Percentiles rank a stretch among this genome's conserved stretches.
phyloP scores from a whole-genome alignment of 2,329 filamentous ascomycete species.

The Graphiopsis chlorocephala region DNA sequence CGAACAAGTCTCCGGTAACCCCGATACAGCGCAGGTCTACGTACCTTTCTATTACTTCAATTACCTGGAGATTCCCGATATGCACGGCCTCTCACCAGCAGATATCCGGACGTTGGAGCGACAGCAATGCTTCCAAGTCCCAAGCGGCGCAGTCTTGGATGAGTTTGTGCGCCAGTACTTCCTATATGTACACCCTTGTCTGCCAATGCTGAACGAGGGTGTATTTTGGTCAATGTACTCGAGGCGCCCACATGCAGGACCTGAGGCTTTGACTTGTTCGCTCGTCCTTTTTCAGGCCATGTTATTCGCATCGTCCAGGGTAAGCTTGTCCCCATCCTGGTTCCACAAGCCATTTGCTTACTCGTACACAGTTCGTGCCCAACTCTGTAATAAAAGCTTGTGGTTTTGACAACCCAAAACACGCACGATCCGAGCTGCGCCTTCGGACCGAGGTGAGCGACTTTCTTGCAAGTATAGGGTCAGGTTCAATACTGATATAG shows the following conservation, averaged over 20 bases:
- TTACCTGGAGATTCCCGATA: not conserved
- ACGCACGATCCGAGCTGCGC: not conserved
- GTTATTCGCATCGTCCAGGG: not conserved
- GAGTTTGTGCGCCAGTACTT: not conserved
- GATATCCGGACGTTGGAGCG: not conserved
- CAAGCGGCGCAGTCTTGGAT: not conserved
- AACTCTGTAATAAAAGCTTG: not conserved
- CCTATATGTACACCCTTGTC: not conserved
- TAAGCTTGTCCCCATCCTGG: not conserved
- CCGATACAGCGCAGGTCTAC: not conserved
- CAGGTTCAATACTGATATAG: not conserved
- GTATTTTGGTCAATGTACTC: not conserved
- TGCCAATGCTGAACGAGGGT: not conserved
- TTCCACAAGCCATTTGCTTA: not conserved
- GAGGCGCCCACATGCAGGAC: not conserved
- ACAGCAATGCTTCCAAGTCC: not conserved
- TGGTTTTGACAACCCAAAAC: not conserved
- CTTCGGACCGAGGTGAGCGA: not conserved
- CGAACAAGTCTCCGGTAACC: not conserved
- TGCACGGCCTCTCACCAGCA: not conserved
- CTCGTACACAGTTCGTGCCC: not conserved
- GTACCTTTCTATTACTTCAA: not conserved
- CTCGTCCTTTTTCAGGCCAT: not conserved
- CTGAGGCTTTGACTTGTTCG: not conserved
- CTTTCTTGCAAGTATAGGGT: not conserved